These are phyloP conservation scores for Plantago ovata DNA, from an alignment of 257 asterid species.

Conservation along the genomic window DNA sequence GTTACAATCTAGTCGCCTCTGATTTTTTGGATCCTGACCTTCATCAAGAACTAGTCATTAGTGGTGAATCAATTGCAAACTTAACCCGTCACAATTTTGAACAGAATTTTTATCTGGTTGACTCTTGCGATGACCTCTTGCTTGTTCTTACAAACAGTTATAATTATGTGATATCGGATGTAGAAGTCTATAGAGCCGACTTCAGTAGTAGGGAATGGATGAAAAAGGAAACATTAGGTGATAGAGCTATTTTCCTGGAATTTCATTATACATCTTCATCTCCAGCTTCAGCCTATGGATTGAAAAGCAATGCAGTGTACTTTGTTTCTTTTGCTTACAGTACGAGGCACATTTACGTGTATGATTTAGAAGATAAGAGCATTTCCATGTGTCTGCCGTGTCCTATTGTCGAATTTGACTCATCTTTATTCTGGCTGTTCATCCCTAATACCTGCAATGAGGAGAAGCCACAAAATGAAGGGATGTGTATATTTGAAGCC, in stretches of 20 bases:
- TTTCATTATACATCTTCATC: not conserved
- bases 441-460: slow-evolving; percentile 1
- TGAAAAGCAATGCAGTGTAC: slow-evolving; percentile 5
- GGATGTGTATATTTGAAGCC: not conserved
- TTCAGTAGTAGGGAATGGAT: slow-evolving; percentile 12
- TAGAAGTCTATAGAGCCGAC: not conserved
- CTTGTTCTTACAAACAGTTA: not conserved
- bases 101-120: not conserved
- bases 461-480: not conserved
- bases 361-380: slow-evolving; percentile 11
- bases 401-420: not conserved
- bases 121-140: slow-evolving; percentile 2
- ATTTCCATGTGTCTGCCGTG: slow-evolving; percentile 4
- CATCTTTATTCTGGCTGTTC: slow-evolving; percentile 8
- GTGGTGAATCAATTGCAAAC: not conserved
- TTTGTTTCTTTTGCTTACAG: not conserved
- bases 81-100: not conserved
- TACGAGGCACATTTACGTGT: not conserved
- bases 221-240: not conserved
- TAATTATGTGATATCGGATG: not conserved
- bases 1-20: not conserved
- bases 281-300: slow-evolving; percentile 11
- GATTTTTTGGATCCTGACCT: slow-evolving; percentile 9
- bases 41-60: not conserved
- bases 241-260: slow-evolving; percentile 2